Evolutionary conservation across 2,329 filamentous ascomycete genomes (phyloP), one percentile per base, ranked within the genome.

Genomic region (Leptographium procerum): DNA sequence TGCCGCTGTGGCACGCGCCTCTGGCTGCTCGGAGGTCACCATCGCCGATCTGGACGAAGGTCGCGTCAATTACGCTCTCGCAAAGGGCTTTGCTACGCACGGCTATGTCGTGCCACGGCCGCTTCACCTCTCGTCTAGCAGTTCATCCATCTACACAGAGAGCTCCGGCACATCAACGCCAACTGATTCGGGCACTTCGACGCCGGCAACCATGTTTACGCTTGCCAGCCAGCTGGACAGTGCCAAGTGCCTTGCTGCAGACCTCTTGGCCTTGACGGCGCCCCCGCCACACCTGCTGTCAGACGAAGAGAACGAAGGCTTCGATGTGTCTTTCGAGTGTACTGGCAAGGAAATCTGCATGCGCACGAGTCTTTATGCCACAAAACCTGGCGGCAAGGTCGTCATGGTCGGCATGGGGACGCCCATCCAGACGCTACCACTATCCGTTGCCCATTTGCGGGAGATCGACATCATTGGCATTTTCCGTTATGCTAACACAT

Each of bases 341-440:
- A 90, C 87, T 0, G 87, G 87, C 31, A 88, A 89, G 61, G 86
- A 88, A 62, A 77, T 81, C 0, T 89, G 87, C 68, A 84, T 89
- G 72, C 87, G 89, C 68, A 86, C 85, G 1, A 80, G 83, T n/a
- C 81, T 91, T 24, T 90, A 87, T 64, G 85, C 85, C 3, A 85
- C 86, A 11, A 78, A 78, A 59, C 78, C 87, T 0, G 88, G 87
- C 29, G 87, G 87, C 22, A 86, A 85, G 65, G 77, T 90, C 54
- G 79, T 91, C 69, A 84, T 91, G 69, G 86, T 91, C 28, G 88
- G 87, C 57, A 91, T 91, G 87, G 88, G 88, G 43, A 87, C 82
- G 6, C 87, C 87, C 0, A 80, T 89, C 56, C 86, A 90, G 69
- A 89, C 86, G 0, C 76, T 91, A 1, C 87, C 87, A 1, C 74